Base-by-base conservation (phyloP, 208 protist species). In the Naegleria gruberi region DNA sequence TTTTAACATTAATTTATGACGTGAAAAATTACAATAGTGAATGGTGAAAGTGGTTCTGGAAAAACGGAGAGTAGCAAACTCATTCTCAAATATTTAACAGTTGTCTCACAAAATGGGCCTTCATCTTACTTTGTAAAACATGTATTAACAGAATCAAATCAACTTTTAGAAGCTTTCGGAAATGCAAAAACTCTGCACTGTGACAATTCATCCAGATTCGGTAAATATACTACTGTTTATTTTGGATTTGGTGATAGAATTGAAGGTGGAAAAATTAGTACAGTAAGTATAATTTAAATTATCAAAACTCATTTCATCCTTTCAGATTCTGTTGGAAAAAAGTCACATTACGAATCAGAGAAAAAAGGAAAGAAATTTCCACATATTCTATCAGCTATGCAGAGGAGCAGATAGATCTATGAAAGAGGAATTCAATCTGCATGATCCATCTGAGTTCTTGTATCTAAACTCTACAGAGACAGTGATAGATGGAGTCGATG, bases 171-270 rank as follows among this genome's bases (percentile, higher is more conserved):
- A n/a, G 94, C 94, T n/a, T 96, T 92, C 55, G 91, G 91, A 40
- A 94, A 96, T 89, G 94, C 94, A 19, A 95, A 95, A 89, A 96
- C 94, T 19, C 34, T 94, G 5, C 85, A 92, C 23, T 95, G 95
- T 90, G 89, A 96, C 90, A 93, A 93, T 90, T 92, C 91, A 10
- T 92, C 91, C 42, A 44, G 92, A 10, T 93, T 93, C 84, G 92
- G 92, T 19, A 93, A 93, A 90, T 92, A 91, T 90, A 93, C 91
- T 43, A 92, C 93, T 42, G 6, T 93, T 12, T 90, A 93, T 34
- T 94, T 93, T 89, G 74, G 23, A 42, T 37, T 19, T 10, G 86
- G 86, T 43, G 91, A 90, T 45, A 91, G 92, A 44, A 89, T 95
- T 77, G 90, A 91, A 15, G 93, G 93, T 12, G 92, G 93, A 73